These are phyloP conservation scores for Ustilago lituana DNA, from an alignment of 1,284 basidiomycete species.

Conservation along the genomic window DNA sequence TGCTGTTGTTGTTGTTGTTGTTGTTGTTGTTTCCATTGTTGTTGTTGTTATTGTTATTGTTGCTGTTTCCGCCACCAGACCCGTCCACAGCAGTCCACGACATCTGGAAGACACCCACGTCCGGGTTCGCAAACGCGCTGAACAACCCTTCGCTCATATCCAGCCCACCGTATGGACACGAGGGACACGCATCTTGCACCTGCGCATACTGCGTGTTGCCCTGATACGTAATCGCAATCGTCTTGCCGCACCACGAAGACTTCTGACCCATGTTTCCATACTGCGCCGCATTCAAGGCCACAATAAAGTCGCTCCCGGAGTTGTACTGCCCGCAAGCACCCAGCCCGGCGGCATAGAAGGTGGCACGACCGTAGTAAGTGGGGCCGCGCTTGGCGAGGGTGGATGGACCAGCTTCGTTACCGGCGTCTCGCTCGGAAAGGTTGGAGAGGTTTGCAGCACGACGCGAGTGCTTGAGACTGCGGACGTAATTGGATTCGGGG, in stretches of 20 bases:
- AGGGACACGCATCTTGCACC: constrained; percentile 77
- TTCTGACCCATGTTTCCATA: constrained; percentile 39
- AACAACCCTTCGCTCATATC: constrained; percentile 84
- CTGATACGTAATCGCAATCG: constrained; percentile 74
- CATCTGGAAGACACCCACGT: constrained; percentile 54
- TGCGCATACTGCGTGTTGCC: constrained; percentile 72
- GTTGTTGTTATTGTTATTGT: constrained; percentile 13
- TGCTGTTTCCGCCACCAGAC: constrained; percentile 9
- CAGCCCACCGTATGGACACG: constrained; percentile 78
- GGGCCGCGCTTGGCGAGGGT: constrained; percentile 28
- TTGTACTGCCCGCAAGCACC: constrained; percentile 48
- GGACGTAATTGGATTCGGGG: constrained; percentile 14
- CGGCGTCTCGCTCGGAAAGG: neutral
- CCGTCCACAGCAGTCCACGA: constrained; percentile 40
- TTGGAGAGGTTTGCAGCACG: neutral
- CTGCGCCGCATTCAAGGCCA: constrained; percentile 49
- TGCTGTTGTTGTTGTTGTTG: constrained; percentile 10
- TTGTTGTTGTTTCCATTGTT: constrained; percentile 11
- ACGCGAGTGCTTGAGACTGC: constrained; percentile 33
- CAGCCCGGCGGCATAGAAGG: constrained; percentile 45
- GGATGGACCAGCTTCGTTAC: constrained; percentile 14
- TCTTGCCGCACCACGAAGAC: constrained; percentile 71
- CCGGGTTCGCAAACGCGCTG: constrained; percentile 46
- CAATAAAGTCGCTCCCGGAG: constrained; percentile 34
- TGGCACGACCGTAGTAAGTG: constrained; percentile 34